Base-by-base conservation (phyloP, 1,284 basidiomycete species). In the Entoloma clypeatum region DNA sequence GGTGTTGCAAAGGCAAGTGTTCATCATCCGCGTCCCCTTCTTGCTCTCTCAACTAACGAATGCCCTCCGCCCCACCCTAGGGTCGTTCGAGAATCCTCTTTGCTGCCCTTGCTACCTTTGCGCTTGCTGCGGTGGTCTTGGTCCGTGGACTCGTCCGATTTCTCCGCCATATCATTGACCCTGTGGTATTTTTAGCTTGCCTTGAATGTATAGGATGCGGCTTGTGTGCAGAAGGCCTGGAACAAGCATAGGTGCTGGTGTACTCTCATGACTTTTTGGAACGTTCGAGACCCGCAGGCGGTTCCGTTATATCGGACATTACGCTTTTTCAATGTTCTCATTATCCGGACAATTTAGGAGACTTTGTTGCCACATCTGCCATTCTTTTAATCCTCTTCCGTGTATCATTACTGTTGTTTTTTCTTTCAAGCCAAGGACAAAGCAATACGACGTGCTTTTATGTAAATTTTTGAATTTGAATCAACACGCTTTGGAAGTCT, bases 81-180 rank as follows among this genome's bases (percentile, higher is more conserved):
- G 72, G n/a, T 54, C 70, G 0, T 79, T 81, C 49, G 50, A 74
- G 45, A 80, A 80, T 41, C 77, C 77, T 1, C 59, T 72, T 0
- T 81, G 78, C 49, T 80, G 76, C 49, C 78, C 78, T 1, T 81
- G 78, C 51, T 81, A 81, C 55, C 63, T 79, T 4, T 81, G 79
- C 46, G 78, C 78, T 3, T 81, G 77, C 57, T 81, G 78, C 44
- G 78, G 78, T 44, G 78, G 79, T 27, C 64, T 81, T 14, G 74
- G 78, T 79, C 50, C 50, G 72, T 64, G n/a, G 13, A n/a, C 19
- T 21, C 8, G 8, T 28, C 14, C 29, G 3, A 9, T 36, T 18
- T 14, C n/a, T 26, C 7, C 36, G 14, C 18, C 11, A 28, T 36
- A 17, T 19, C 29, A 8, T 30, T 29, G 29, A n/a, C n/a, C n/a